Base-by-base conservation (phyloP, 352 stramenopile species). In the Saprolegnia parasitica region DNA sequence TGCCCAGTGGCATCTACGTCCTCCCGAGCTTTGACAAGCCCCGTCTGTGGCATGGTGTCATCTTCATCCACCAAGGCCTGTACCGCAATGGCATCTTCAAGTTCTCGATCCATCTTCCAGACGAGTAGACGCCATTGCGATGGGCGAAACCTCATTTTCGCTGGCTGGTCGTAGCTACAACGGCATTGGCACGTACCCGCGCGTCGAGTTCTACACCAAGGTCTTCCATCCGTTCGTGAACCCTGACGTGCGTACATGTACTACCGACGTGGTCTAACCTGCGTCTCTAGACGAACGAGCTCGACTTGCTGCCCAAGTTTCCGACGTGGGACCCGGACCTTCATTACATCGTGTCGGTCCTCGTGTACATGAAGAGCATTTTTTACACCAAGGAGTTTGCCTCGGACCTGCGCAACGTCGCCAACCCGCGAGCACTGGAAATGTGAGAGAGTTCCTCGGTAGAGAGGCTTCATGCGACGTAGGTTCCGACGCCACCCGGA, bases 31-130 rank as follows among this genome's bases (percentile, higher is more conserved):
- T 97, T 61, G 82, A 97, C 66, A 81, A 98, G 50, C 83, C 97
- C 46, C 87, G 91, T 52, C 77, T 93, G 10, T 99, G 97, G 84
- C 96, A 96, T 72, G 96, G 96, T 50, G 85, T 94, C 56, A 98
- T 99, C 72, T 98, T 99, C 78, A 86, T 99, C 64, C 91, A 97
- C 72, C 86, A 94, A 20, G 96, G 95, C 52, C 76, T 96, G 5
- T 99, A 97, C 77, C 90, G 90, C 62, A 98, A 98, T 77, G 94
- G 90, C 32, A 97, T 98, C 73, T 99, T 98, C 84, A 98, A 98
- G 81, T 99, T 99, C 72, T 90, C 88, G 50, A 89, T 98, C 67
- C 77, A 82, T 39, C 78, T 96, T 20, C 86, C 88, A 0, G 81
- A 91, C 46, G 81, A 73, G 81, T 95, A 74, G 11, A 73, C 45